Percentiles rank a stretch among this genome's conserved stretches.
phyloP scores from a whole-genome alignment of 108 stramenopile species.

The Cyclostephanos tholiformis region DNA sequence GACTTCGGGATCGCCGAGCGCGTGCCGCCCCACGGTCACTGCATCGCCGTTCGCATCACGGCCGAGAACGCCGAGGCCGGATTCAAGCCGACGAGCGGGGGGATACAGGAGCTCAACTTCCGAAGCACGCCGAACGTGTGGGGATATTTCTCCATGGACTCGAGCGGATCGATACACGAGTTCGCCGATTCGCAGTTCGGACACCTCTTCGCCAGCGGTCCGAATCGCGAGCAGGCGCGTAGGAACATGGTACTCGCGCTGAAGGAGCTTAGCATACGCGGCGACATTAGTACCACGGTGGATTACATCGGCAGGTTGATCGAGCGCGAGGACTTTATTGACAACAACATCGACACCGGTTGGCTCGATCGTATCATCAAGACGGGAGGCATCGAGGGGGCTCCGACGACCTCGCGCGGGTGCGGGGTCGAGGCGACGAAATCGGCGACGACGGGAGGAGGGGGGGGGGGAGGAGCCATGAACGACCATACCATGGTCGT shows the following conservation, averaged over 20 bases:
- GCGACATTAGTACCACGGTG: slow-evolving; percentile 98
- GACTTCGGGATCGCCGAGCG: slow-evolving; percentile 74
- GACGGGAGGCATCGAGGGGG: slow-evolving; percentile 51
- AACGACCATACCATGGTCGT: slow-evolving; percentile 71
- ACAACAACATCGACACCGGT: slow-evolving; percentile 95
- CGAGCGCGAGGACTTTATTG: slow-evolving; percentile 92
- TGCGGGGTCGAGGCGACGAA: neutral
- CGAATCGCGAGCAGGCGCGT: slow-evolving; percentile 93
- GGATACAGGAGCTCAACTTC: slow-evolving; percentile 97
- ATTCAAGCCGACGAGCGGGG: slow-evolving; percentile 97
- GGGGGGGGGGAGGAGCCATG: slow-evolving; percentile 14
- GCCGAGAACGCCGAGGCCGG: slow-evolving; percentile 99
- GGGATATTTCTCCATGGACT: slow-evolving; percentile 99
- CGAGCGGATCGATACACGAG: slow-evolving; percentile 97
- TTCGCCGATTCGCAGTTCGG: slow-evolving; percentile 99
- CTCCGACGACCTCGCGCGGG: slow-evolving; percentile 7
- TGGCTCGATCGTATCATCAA: slow-evolving; percentile 98
- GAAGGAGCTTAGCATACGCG: slow-evolving; percentile 97
- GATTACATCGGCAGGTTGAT: slow-evolving; percentile 98
- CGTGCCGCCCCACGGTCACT: slow-evolving; percentile 81
- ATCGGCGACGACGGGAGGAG: neutral
- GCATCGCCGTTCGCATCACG: slow-evolving; percentile 98
- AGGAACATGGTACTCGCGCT: slow-evolving; percentile 96
- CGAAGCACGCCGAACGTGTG: slow-evolving; percentile 98
- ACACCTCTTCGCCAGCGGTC: slow-evolving; percentile 96